Percentiles rank a stretch among this genome's conserved stretches.
Evolutionary conservation across 352 stramenopile species (phyloP).

Genomic region (Pythium apleroticum): DNA sequence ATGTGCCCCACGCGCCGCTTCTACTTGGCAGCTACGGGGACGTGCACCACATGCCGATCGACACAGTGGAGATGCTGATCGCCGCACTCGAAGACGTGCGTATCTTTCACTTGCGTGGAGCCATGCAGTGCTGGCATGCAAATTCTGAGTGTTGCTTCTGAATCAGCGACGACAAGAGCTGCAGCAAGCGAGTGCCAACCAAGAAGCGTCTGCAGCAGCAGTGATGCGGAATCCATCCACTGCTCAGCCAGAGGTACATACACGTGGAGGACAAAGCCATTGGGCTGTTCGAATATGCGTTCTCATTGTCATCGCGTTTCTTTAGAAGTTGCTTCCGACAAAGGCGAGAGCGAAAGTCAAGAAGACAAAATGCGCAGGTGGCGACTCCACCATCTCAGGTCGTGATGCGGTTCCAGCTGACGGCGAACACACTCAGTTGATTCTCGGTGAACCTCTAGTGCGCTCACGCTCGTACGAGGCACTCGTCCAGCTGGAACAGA

Average conservation of each 20-base stretch:
- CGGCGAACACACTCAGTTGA: not conserved
- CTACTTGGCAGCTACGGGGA: conserved; percentile 44
- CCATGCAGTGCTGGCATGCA: too few species aligned
- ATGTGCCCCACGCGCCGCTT: not conserved
- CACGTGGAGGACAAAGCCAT: too few species aligned
- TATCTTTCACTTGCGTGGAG: too few species aligned
- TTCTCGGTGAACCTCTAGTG: not conserved
- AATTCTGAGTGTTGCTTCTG: not conserved
- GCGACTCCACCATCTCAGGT: not conserved
- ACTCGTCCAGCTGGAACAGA: conserved; percentile 67
- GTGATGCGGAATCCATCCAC: not conserved
- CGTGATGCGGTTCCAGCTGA: not conserved
- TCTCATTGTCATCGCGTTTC: not conserved
- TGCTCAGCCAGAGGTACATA: conserved; percentile 2
- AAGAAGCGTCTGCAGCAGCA: not conserved
- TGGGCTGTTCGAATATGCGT: not conserved
- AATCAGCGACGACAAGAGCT: conserved; percentile 13
- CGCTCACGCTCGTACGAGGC: conserved; percentile 71
- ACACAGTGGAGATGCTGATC: conserved; percentile 74
- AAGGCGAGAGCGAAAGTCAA: not conserved
- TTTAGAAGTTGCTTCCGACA: not conserved
- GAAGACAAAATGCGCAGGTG: not conserved
- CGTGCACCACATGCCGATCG: conserved; percentile 49
- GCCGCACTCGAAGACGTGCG: conserved; percentile 60
- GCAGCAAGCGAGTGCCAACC: not conserved